Evolutionary conservation across 2,329 filamentous ascomycete genomes (phyloP), one percentile per base, ranked within the genome.

Genomic region (Neoarthrinium moseri): DNA sequence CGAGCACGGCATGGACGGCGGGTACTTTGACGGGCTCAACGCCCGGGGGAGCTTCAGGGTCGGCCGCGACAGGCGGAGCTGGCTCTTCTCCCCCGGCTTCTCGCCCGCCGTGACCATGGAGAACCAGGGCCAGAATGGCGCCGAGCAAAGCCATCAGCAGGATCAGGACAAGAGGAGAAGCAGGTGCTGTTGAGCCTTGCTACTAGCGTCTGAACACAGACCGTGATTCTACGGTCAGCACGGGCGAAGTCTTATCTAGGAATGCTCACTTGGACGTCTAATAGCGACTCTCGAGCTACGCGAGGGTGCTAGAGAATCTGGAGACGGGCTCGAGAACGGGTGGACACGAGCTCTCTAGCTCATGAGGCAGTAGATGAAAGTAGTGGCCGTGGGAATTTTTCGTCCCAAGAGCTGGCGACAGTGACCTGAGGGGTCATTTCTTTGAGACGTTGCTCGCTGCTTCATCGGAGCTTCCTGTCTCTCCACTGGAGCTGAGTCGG

Each of bases 81-180:
- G 80, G 80, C 59, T 82, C 20, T 81, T 83, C 54, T 73, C 75
- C 1, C 75, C 77, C 0, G 67, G 61, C 1, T 81, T 81, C 54
- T 74, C 74, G 10, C 76, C 77, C 1, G 69, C 73, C 10, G 65
- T 80, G 4, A 71, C 73, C 3, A 61, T 79, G 22, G 76, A 87
- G 45, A 70, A 70, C 30, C 65, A 63, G 21, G 58, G 34, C 4
- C 45, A 50, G 23, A 50, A 47, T 27, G 26, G 36, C 3, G 22
- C 29, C 5, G 48, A 47, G 29, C 44, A 50, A 23, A 39, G 27
- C 26, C 22, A 29, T 22, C 36, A 47, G 11, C 43, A 44, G 8
- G 48, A 45, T 7, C 40, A 30, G 20, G 27, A 20, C 17, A 47
- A 47, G 45, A 26, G 24, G 3, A 50, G 36, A 24, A 45, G 35